Conservation (phyloP, 441 rosid genomes). For the Croton setiger region DNA sequence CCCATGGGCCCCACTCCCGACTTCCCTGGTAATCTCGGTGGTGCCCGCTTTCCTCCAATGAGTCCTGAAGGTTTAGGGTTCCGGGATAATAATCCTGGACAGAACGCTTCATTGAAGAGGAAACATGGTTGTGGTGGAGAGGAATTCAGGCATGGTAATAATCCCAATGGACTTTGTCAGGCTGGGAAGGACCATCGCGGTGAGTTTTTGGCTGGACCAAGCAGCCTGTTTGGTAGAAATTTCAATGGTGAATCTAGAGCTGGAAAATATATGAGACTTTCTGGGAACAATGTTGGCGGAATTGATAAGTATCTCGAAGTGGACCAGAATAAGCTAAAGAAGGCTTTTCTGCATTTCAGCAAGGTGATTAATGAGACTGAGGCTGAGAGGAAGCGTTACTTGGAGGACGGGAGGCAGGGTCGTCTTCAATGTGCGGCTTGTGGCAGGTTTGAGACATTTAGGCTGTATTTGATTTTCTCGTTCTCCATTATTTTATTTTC, state of each 20-base stretch:
- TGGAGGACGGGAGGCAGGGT: slow-evolving; percentile 80
- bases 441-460: slow-evolving; percentile 62
- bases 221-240: slow-evolving; percentile 35
- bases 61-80: slow-evolving; percentile 42
- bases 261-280: slow-evolving; percentile 50
- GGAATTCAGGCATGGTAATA: slow-evolving; percentile 31
- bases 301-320: slow-evolving; percentile 42
- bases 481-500: not conserved
- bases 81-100: slow-evolving; percentile 28
- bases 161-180: slow-evolving; percentile 33
- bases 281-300: slow-evolving; percentile 25
- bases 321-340: slow-evolving; percentile 58
- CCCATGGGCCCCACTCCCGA: slow-evolving; percentile 22
- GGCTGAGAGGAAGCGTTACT: slow-evolving; percentile 56
- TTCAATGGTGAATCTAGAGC: slow-evolving; percentile 46
- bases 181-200: slow-evolving; percentile 19
- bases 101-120: slow-evolving; percentile 45
- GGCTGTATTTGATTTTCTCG: slow-evolving; percentile 23
- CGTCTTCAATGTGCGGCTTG: slow-evolving; percentile 78
- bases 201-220: slow-evolving; percentile 34
- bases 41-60: slow-evolving; percentile 24
- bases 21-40: slow-evolving; percentile 4
- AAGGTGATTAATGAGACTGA: slow-evolving; percentile 67
- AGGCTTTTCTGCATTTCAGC: slow-evolving; percentile 62
- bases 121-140: slow-evolving; percentile 46